Evolutionary conservation across 306 rosid genomes (phyloP).

Genomic region (Quercus variabilis): DNA sequence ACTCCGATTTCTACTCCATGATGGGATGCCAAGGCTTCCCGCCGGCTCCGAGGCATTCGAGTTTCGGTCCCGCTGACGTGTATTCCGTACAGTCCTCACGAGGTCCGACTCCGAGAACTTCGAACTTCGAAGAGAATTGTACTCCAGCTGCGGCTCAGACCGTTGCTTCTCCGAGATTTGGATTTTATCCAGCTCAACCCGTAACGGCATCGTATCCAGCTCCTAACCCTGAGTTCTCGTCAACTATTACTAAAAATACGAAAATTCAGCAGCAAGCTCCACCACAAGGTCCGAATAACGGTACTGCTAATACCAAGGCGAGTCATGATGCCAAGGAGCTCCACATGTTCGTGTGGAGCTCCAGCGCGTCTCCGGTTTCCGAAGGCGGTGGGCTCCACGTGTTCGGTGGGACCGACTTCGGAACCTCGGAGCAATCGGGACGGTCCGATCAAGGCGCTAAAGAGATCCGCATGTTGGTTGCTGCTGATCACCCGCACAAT

Average conservation of each 20-base stretch:
- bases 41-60: constrained; percentile 58
- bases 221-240: constrained; percentile 84
- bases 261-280: constrained; percentile 37
- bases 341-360: constrained; percentile 72
- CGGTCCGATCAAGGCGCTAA: constrained; percentile 91
- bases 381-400: constrained; percentile 75
- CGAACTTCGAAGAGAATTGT: constrained; percentile 78
- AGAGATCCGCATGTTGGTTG: constrained; percentile 91
- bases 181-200: constrained; percentile 57
- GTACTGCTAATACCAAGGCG: constrained; percentile 17
- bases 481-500: constrained; percentile 72
- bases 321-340: constrained; percentile 59
- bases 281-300: not conserved
- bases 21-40: constrained; percentile 64
- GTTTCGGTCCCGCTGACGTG: constrained; percentile 65
- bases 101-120: constrained; percentile 84
- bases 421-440: constrained; percentile 72
- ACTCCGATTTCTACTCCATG: constrained; percentile 85
- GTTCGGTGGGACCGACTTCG: constrained; percentile 60
- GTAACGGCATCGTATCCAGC: constrained; percentile 59
- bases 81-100: constrained; percentile 85
- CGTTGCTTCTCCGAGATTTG: constrained; percentile 47
- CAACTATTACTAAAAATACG: constrained; percentile 35
- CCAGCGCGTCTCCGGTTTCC: constrained; percentile 56
- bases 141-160: constrained; percentile 27